These are phyloP conservation scores for Bothriochloa decipiens DNA, from an alignment of 176 grass and related monocot species.

Conservation along the genomic window DNA sequence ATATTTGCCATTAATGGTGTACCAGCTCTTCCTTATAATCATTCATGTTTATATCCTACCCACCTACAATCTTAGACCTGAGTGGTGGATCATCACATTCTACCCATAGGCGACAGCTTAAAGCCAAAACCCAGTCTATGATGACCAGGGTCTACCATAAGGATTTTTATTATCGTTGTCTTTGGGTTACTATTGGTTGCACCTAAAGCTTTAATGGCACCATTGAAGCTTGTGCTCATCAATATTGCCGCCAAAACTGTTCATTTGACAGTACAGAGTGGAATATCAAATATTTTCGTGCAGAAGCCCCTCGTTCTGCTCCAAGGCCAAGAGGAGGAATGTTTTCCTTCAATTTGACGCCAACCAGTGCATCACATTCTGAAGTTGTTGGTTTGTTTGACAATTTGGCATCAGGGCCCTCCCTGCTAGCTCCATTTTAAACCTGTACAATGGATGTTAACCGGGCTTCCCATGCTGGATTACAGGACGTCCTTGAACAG, in stretches of 20 bases:
- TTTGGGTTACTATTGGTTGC: conserved; percentile 39
- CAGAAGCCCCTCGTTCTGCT: not conserved
- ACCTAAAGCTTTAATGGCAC: too few species aligned
- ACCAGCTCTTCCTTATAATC: conserved; percentile 26
- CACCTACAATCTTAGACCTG: conserved; percentile 27
- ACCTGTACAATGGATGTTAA: not conserved
- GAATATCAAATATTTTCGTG: not conserved
- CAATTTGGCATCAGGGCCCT: not conserved
- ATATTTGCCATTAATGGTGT: conserved; percentile 28
- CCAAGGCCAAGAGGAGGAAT: conserved; percentile 12
- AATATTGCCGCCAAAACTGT: conserved; percentile 1
- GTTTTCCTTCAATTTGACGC: conserved; percentile 22
- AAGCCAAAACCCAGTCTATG: not conserved
- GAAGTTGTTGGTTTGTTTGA: conserved; percentile 31
- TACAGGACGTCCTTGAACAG: conserved; percentile 28
- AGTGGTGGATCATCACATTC: conserved; percentile 29
- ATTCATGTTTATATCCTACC: conserved; percentile 24
- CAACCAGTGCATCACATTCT: not conserved
- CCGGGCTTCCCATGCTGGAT: conserved; percentile 4
- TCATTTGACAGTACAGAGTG: conserved; percentile 18
- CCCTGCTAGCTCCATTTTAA: not conserved
- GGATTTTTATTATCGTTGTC: conserved; percentile 21
- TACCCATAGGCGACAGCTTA: conserved; percentile 21
- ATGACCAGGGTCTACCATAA: conserved; percentile 27
- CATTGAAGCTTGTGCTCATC: not conserved